A percentile compares a stretch with the other conserved stretches of the same genome.
phyloP scores from a whole-genome alignment of 208 protist genomes.

The Leishmania tarentolae region DNA sequence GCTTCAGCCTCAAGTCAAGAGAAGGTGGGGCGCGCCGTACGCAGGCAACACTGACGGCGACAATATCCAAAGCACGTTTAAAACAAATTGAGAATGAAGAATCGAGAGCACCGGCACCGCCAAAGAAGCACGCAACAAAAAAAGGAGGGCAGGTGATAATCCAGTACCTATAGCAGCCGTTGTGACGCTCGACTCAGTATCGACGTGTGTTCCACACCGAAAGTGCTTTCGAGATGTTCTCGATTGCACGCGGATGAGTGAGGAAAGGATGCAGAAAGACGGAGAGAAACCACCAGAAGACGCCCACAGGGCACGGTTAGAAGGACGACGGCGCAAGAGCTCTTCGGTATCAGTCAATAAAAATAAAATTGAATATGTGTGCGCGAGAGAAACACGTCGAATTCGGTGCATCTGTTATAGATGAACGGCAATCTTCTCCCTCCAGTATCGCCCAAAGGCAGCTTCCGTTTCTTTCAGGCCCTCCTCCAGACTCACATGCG shows the following conservation, averaged over 20 bases:
- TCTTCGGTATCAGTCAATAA: neutral
- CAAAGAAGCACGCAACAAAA: neutral
- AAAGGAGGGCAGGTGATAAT: neutral
- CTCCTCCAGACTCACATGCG: constrained; percentile 38
- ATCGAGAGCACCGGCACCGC: neutral
- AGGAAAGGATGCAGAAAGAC: neutral
- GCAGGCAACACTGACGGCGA: neutral
- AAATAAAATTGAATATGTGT: neutral
- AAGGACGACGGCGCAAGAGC: neutral
- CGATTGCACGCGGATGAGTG: neutral
- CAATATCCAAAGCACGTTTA: neutral
- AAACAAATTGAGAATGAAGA: neutral
- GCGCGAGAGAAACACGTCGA: neutral
- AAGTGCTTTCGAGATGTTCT: neutral
- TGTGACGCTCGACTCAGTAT: neutral
- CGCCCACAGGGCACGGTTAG: neutral
- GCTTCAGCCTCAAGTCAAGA: neutral
- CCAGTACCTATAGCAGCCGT: neutral
- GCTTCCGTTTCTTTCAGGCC: constrained; percentile 49
- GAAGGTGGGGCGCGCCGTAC: neutral
- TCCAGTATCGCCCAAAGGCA: constrained; percentile 59
- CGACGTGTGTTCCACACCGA: neutral
- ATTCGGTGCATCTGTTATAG: neutral
- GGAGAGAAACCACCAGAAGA: neutral
- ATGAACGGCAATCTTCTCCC: constrained; percentile 27